Conservation (phyloP, 2,329 filamentous ascomycete species). For the Tolypocladium tropicale region DNA sequence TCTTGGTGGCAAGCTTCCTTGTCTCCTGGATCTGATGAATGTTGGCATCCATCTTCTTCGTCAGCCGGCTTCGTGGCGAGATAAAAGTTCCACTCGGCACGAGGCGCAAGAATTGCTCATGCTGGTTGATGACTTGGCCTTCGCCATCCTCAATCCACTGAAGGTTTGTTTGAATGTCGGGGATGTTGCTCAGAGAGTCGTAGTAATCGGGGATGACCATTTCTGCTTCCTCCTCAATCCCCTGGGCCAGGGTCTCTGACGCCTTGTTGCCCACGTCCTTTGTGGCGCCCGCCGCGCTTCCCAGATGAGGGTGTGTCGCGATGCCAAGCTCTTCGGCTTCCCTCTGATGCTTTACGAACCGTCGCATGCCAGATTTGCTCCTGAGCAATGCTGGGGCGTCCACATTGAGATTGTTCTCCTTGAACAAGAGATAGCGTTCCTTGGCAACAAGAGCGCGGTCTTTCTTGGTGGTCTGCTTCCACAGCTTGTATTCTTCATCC, state of each 20-base stretch:
- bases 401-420: constrained; percentile 69
- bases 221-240: constrained; percentile 85
- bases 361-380: constrained; percentile 79
- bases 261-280: constrained; percentile 35
- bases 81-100: constrained; percentile 67
- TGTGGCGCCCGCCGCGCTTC: constrained; percentile 27
- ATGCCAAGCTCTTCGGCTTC: constrained; percentile 46
- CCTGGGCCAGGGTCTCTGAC: constrained; percentile 78
- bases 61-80: constrained; percentile 62
- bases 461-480: constrained; percentile 98
- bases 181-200: constrained; percentile 73
- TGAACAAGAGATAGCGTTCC: constrained; percentile 78
- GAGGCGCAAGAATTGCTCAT: constrained; percentile 73
- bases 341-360: constrained; percentile 72
- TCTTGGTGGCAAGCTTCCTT: constrained; percentile 89
- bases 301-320: constrained; percentile 24
- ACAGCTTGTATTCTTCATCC: constrained; percentile 93
- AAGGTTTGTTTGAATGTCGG: constrained; percentile 67
- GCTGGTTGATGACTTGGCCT: constrained; percentile 79
- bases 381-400: constrained; percentile 83
- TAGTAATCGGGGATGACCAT: constrained; percentile 90
- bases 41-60: constrained; percentile 78
- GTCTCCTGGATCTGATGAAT: constrained; percentile 95
- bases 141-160: constrained; percentile 86
- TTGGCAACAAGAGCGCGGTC: constrained; percentile 80